Conservation (phyloP, 2,329 filamentous ascomycete genomes). For the Trichoderma oligosporum region DNA sequence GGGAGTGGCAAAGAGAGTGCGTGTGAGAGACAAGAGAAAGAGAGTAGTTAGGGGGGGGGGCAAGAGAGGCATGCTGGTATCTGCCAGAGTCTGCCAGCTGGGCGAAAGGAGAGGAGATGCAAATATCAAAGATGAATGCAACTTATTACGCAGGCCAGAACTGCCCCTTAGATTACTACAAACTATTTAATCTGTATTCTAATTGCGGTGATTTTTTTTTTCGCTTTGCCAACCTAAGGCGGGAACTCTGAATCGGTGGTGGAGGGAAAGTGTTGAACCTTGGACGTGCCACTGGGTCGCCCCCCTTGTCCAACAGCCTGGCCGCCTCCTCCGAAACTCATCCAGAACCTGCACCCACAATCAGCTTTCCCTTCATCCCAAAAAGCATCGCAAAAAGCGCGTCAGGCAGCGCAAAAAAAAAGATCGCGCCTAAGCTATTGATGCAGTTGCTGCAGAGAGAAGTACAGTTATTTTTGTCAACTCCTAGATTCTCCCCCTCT, state of each 20-base stretch:
- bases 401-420: conserved; percentile 27
- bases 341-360: conserved; percentile 24
- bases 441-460: conserved; percentile 32
- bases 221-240: not conserved
- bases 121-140: not conserved
- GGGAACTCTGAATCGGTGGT: conserved; percentile 17
- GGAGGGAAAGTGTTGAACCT: conserved; percentile 20
- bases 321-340: conserved; percentile 27
- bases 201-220: conserved; percentile 4
- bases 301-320: conserved; percentile 27
- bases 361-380: conserved; percentile 25
- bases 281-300: conserved; percentile 22
- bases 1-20: not conserved
- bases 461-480: conserved; percentile 23
- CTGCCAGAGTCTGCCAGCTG: not conserved
- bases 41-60: not conserved
- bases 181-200: not conserved
- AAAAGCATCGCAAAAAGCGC: conserved; percentile 31
- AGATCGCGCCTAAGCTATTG: conserved; percentile 32
- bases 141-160: not conserved
- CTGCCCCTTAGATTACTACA: not conserved
- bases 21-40: not conserved
- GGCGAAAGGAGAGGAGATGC: not conserved
- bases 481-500: not conserved
- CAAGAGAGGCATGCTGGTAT: not conserved